phyloP scores from a whole-genome alignment of 129 eudicot species.

The Pulicaria dysenterica region DNA sequence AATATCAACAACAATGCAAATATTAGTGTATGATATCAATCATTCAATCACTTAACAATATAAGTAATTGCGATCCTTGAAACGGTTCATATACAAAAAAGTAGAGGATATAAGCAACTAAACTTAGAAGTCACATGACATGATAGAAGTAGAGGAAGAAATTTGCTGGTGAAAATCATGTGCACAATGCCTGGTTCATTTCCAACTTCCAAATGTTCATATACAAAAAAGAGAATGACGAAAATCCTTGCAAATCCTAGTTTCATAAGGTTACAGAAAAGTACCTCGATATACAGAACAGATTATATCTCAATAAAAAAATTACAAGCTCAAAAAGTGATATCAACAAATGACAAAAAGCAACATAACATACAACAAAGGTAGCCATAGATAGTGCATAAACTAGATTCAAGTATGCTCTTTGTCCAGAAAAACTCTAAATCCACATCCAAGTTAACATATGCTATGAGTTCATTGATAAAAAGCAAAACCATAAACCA shows the following conservation, averaged over 20 bases:
- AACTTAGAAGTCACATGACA: not conserved
- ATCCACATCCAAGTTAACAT: constrained; percentile 9
- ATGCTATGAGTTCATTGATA: constrained; percentile 4
- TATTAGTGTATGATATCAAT: not conserved
- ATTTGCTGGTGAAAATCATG: not conserved
- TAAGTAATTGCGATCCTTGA: not conserved
- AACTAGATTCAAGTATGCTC: not conserved
- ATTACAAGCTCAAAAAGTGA: not conserved
- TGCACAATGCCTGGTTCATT: not conserved
- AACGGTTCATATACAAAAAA: not conserved
- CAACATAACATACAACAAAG: not conserved
- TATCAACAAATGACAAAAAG: not conserved
- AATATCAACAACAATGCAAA: not conserved
- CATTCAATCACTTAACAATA: not conserved
- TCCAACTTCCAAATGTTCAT: not conserved
- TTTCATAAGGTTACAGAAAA: not conserved
- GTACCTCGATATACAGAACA: not conserved
- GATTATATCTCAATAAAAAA: not conserved
- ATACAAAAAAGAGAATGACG: not conserved
- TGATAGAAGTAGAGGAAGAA: not conserved
- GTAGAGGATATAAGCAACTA: constrained; percentile 7
- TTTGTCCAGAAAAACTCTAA: not conserved
- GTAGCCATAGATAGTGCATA: constrained; percentile 3
- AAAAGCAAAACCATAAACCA: constrained; percentile 6
- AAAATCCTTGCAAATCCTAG: not conserved